Evolutionary conservation across 129 eudicot genomes (phyloP), one percentile per base, ranked within the genome.

Genomic region (Heracleum sosnowskyi): DNA sequence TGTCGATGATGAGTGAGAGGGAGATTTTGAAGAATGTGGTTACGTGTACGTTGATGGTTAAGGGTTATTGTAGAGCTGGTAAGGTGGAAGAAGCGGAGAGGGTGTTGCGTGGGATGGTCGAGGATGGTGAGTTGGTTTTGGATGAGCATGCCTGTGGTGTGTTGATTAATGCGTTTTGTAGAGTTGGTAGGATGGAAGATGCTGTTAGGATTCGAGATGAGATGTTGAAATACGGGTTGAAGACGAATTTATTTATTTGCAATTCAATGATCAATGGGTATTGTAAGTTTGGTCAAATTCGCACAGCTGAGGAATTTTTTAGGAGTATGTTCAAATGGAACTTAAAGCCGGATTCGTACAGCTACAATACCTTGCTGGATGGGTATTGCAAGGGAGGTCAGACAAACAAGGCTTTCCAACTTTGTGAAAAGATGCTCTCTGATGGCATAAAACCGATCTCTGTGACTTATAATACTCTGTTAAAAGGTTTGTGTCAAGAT

Each of bases 211-310:
- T 95, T 33, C 80, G 68, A 64, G 77, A 86, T 41, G 96, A 91
- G 73, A 90, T 95, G 98, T 57, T 90, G 79, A 79, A 81, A 77
- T 34, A 78, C 4, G 96, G 97, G 33, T 63, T 95, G 76, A 83
- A 84, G 70, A 78, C 85, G 79, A 95, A 91, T 78, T 5, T 84
- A 63, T 85, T 78, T 64, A 82, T 95, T 28, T 91, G 87, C 79
- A 95, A 95, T 86, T 91, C 92, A 16, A 75, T 95, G 81, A 88
- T 95, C 57, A 91, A 88, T 46, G 98, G 98, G 60, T 88, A 90
- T 45, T 91, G 97, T 81, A 95, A 91, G 75, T 82, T 86, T 55
- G 94, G 98, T 39, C 89, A 83, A 83, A 36, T 91, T 18, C 76
- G 40, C 66, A 79, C 82, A 68, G 97, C 98, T 39, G 86, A 83